Evolutionary conservation across 148 eudicot species (phyloP), one percentile per base, ranked within the genome.

Genomic region (Rheum nobile): DNA sequence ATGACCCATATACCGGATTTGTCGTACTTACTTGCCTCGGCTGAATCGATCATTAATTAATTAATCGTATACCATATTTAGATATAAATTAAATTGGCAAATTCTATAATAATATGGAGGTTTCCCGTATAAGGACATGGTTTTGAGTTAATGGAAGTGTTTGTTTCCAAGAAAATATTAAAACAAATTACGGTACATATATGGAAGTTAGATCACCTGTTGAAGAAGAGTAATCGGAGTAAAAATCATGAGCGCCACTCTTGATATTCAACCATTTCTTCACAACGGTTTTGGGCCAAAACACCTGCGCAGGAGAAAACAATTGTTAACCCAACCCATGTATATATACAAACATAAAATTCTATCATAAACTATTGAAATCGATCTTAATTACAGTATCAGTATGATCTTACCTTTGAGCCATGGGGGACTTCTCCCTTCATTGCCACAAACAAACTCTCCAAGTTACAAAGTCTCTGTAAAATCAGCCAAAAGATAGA

Each of bases 261-360:
- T 80, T 85, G 38, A 87, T 79, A 50, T 87, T 89, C 75, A 89
- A 71, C 93, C 89, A 87, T 84, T 85, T 89, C 71, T 72, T 85
- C 32, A 75, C 87, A n/a, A 85, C 86, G 73, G 69, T 63, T 76
- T 84, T 89, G 5, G 93, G 82, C 93, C 93, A 89, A 12, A 86
- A 86, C 32, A 65, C 70, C 70, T 65, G 70, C 41, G 4, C 22
- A 65, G 67, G 67, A 3, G 35, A 29, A 29, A 59, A 59, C 32
- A 4, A 6, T 16, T 7, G 5, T 16, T 32, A 16, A n/a, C 16
- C 35, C 3, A 32, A 63, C 9, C 21, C 0, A 41, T 41, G 6
- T 8, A 41, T n/a, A n/a, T n/a, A 41, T 41, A 41, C 11, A 41
- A 41, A 5, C 6, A n/a, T n/a, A n/a, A n/a, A n/a, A n/a, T n/a